A percentile compares a stretch with the other conserved stretches of the same genome.
These are phyloP conservation scores for Cytidiella melzeri DNA, from an alignment of 768 basidiomycete genomes.

Conservation along the genomic window DNA sequence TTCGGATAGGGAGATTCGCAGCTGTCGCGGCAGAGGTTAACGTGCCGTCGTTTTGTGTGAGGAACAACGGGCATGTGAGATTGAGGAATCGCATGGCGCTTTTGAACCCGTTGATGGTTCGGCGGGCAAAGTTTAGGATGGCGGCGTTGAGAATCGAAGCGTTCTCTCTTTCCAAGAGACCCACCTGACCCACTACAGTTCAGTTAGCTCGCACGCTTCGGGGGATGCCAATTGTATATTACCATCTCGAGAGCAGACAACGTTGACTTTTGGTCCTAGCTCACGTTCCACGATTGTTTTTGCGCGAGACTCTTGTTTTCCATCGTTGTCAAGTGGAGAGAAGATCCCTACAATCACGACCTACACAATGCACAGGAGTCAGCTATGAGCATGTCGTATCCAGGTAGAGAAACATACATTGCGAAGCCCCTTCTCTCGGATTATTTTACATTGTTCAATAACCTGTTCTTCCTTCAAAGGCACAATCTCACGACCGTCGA, in stretches of 20 bases:
- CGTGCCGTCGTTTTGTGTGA: constrained; percentile 59
- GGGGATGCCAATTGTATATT: constrained; percentile 11
- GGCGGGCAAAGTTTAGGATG: constrained; percentile 50
- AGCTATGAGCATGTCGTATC: not conserved
- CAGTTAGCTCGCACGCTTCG: no score
- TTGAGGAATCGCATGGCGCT: constrained; percentile 41
- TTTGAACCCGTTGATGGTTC: constrained; percentile 49
- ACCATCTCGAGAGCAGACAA: constrained; percentile 25
- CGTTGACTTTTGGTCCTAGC: constrained; percentile 29
- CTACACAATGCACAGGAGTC: constrained; percentile 2
- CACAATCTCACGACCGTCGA: constrained; percentile 41
- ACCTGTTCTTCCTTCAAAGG: constrained; percentile 39
- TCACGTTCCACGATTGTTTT: constrained; percentile 37
- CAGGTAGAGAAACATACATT: constrained; percentile 11
- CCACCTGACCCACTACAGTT: constrained; percentile 47
- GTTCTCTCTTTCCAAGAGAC: constrained; percentile 60
- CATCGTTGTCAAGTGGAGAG: constrained; percentile 39
- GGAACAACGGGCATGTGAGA: constrained; percentile 44
- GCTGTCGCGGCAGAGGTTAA: constrained; percentile 44
- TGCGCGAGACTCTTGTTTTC: constrained; percentile 43
- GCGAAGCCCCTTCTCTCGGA: constrained; percentile 25
- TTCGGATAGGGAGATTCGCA: constrained; percentile 53
- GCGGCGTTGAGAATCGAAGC: constrained; percentile 65
- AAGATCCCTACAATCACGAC: constrained; percentile 45
- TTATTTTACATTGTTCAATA: constrained; percentile 34